Percentiles rank a stretch among this genome's conserved stretches.
Evolutionary conservation across 345 rosid genomes (phyloP).

Genomic region (Eucalyptus shirleyi): DNA sequence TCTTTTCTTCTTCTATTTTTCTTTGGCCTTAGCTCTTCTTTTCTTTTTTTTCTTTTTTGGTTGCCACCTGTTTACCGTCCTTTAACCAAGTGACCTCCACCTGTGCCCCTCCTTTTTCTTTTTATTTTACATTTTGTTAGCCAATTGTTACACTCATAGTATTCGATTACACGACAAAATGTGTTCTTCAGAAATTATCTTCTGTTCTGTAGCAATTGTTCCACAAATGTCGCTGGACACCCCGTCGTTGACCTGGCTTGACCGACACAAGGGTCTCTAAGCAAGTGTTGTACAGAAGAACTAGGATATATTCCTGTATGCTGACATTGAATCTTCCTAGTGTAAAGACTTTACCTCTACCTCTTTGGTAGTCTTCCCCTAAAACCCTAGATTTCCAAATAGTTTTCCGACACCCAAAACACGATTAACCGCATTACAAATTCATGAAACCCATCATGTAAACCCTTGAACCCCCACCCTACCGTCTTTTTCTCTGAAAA

Average conservation of each 20-base stretch:
- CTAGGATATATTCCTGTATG: neutral
- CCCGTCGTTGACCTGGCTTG: neutral
- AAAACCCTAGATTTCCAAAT: too few relatives aligned
- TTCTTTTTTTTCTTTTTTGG: neutral
- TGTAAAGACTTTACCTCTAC: neutral
- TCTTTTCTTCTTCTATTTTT: neutral
- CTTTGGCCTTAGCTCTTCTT: neutral
- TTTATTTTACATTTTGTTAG: too few relatives aligned
- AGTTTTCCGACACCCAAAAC: too few relatives aligned
- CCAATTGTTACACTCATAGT: too few relatives aligned
- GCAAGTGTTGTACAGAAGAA: neutral
- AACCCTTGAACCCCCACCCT: too few relatives aligned
- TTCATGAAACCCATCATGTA: accelerated
- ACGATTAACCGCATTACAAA: too few relatives aligned
- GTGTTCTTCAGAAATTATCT: too few relatives aligned
- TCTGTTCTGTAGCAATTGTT: too few relatives aligned
- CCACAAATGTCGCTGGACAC: too few relatives aligned
- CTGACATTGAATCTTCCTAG: neutral
- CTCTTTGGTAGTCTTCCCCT: too few relatives aligned
- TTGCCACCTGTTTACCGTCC: neutral
- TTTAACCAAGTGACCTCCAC: neutral
- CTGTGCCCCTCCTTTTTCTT: neutral
- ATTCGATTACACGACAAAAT: too few relatives aligned
- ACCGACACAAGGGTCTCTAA: neutral
- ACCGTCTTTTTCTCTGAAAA: too few relatives aligned